Evolutionary conservation across 169 alveolate genomes (phyloP).

Genomic region (Plasmodium adleri): DNA sequence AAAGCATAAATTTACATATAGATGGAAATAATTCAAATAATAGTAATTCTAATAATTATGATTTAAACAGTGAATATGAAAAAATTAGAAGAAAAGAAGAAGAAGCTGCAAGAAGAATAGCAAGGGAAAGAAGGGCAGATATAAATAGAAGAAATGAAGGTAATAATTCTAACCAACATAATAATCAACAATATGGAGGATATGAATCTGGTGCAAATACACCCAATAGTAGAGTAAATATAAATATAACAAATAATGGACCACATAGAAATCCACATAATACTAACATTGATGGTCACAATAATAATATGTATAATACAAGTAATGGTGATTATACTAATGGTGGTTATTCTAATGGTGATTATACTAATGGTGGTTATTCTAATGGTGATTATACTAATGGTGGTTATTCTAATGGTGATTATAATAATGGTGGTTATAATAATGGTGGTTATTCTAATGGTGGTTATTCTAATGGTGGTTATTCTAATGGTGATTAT

Average conservation of each 20-base stretch:
- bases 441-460: no score
- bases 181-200: not conserved
- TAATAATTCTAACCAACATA: not conserved
- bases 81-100: conserved; percentile 43
- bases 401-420: no score
- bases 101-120: conserved; percentile 42
- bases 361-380: no score
- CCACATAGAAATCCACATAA: not conserved
- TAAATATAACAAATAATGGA: conserved; percentile 10
- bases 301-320: not conserved
- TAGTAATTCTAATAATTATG: conserved; percentile 5
- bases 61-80: conserved; percentile 42
- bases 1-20: conserved; percentile 25
- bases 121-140: conserved; percentile 41
- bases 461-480: no score
- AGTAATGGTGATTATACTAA: no score
- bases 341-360: no score
- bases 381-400: no score
- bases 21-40: conserved; percentile 14
- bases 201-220: conserved; percentile 7
- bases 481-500: no score
- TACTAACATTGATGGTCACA: not conserved
- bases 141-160: conserved; percentile 26
- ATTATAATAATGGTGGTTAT: no score
- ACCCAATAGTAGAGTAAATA: not conserved